Conservation (phyloP, 2,329 filamentous ascomycete species). For the Lojkania enalia region DNA sequence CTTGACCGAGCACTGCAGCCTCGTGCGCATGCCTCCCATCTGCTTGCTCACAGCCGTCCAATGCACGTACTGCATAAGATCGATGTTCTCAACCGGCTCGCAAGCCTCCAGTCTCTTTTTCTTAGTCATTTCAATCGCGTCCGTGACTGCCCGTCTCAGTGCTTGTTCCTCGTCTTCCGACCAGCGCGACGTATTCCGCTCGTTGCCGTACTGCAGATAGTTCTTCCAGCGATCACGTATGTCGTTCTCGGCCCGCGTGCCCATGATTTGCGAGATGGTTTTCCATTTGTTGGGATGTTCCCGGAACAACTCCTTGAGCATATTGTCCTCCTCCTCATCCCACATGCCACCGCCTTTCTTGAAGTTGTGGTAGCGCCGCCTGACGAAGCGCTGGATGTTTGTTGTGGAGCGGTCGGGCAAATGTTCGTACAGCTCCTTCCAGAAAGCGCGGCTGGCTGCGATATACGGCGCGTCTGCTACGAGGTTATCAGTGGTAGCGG, state of each 20-base stretch:
- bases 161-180: constrained; percentile 60
- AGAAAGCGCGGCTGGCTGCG: constrained; percentile 23
- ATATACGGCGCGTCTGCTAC: neutral
- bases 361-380: constrained; percentile 68
- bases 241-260: constrained; percentile 68
- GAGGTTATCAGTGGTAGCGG: neutral
- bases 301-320: constrained; percentile 54
- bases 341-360: constrained; percentile 60
- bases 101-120: constrained; percentile 34
- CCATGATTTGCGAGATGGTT: constrained; percentile 59
- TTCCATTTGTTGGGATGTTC: constrained; percentile 63
- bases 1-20: constrained; percentile 69
- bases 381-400: constrained; percentile 50
- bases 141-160: constrained; percentile 57
- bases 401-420: constrained; percentile 38
- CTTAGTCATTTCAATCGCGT: constrained; percentile 56
- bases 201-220: constrained; percentile 63
- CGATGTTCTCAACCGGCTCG: constrained; percentile 53
- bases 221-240: constrained; percentile 72
- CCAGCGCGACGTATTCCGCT: constrained; percentile 61
- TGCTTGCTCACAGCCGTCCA: constrained; percentile 67
- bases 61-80: constrained; percentile 53
- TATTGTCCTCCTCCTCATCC: constrained; percentile 62
- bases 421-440: constrained; percentile 35
- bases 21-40: constrained; percentile 64